Percentiles rank a stretch among this genome's conserved stretches.
phyloP scores from a whole-genome alignment of 208 protist species.

The Acanthamoeba lenticulata region DNA sequence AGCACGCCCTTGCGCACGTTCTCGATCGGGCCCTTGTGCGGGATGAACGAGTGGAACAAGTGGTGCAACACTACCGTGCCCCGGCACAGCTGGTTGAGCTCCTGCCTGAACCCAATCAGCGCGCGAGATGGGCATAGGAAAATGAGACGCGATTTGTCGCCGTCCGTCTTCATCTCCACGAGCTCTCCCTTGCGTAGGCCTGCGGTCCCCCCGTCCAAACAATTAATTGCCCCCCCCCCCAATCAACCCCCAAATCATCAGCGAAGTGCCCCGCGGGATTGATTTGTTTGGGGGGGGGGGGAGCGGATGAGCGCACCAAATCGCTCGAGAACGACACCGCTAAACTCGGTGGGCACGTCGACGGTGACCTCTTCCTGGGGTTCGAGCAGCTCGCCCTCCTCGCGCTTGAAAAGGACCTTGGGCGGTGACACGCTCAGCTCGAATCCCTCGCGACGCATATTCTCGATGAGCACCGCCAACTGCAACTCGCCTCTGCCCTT shows the following conservation, averaged over 20 bases:
- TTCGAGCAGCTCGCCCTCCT: slow-evolving; percentile 77
- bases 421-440: slow-evolving; percentile 96
- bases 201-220: neutral
- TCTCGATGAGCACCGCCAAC: slow-evolving; percentile 97
- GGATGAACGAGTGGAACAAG: slow-evolving; percentile 79
- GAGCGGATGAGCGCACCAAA: neutral
- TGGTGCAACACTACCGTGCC: slow-evolving; percentile 82
- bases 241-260: too few relatives aligned
- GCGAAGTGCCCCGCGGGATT: too few relatives aligned
- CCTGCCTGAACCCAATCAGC: slow-evolving; percentile 81
- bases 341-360: neutral
- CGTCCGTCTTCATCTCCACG: slow-evolving; percentile 74
- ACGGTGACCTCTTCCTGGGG: slow-evolving; percentile 84
- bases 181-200: slow-evolving; percentile 79
- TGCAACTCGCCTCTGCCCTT: slow-evolving; percentile 96
- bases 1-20: slow-evolving; percentile 84
- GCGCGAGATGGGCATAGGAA: slow-evolving; percentile 79
- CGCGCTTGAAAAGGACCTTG: slow-evolving; percentile 88
- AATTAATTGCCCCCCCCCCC: neutral
- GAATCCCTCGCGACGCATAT: slow-evolving; percentile 97
- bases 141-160: slow-evolving; percentile 74
- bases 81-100: slow-evolving; percentile 79
- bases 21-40: slow-evolving; percentile 79
- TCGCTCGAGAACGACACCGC: neutral
- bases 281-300: too few relatives aligned